Conservation (phyloP, 2,329 filamentous ascomycete genomes). For the Claviceps paspali region DNA sequence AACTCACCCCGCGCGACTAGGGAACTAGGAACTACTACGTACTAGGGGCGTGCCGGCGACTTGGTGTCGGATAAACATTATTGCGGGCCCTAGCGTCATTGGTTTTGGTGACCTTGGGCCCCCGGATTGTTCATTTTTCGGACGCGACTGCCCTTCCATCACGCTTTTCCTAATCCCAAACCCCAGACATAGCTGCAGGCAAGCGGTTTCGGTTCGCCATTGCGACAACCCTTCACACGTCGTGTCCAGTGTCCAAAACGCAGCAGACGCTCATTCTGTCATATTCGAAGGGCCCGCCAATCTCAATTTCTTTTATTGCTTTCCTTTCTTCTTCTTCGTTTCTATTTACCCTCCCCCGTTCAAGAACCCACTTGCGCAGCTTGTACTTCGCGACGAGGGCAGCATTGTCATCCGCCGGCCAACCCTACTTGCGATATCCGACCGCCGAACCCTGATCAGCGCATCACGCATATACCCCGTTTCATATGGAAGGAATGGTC, state of each 20-base stretch:
- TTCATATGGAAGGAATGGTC: conserved; percentile 20
- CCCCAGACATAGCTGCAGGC: conserved; percentile 7
- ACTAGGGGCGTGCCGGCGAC: background rate
- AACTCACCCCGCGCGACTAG: conserved; percentile 5
- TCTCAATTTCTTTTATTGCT: too few relatives aligned
- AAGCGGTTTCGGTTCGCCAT: conserved; percentile 3
- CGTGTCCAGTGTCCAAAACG: background rate
- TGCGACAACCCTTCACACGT: conserved; percentile 2
- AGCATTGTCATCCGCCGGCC: conserved; percentile 11
- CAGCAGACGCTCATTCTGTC: conserved; percentile 3
- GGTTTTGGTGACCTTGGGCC: conserved; percentile 25
- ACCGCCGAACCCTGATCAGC: conserved; percentile 7
- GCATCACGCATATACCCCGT: conserved; percentile 10
- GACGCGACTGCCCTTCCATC: conserved; percentile 12
- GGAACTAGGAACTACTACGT: too few relatives aligned
- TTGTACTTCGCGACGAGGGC: conserved; percentile 3
- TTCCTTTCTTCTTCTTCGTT: background rate
- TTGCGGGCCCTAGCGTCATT: conserved; percentile 23
- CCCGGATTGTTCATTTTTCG: conserved; percentile 29
- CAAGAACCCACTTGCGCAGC: conserved; percentile 3
- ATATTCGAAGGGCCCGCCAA: background rate
- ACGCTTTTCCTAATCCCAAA: background rate
- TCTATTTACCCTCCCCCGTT: background rate
- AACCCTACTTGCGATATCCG: conserved; percentile 3
- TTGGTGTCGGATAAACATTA: conserved; percentile 20